phyloP scores from a whole-genome alignment of 2,329 filamentous ascomycete genomes.

The Xylaria sp. region DNA sequence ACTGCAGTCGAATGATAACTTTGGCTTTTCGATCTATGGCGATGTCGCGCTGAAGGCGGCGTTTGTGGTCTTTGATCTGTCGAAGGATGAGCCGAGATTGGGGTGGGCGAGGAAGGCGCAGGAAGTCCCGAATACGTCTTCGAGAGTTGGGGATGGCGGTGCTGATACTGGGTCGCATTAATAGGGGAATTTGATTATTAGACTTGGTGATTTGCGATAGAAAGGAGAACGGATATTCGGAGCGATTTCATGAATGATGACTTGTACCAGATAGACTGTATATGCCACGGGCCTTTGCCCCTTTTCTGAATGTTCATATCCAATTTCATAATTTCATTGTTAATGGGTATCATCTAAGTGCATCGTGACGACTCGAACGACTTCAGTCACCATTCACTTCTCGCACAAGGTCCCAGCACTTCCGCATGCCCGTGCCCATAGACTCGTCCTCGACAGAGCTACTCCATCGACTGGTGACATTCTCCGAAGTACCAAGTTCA shows the following conservation, averaged over 20 bases:
- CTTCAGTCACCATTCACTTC: conserved; percentile 20
- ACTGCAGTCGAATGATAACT: not conserved
- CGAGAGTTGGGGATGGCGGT: conserved; percentile 6
- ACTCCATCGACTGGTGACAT: conserved; percentile 33
- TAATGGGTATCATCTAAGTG: not conserved
- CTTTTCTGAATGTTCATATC: not conserved
- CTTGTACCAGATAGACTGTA: not conserved
- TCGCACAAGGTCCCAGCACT: conserved; percentile 47
- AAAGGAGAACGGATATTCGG: too few species aligned
- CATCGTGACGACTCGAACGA: too few species aligned
- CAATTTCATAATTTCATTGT: not conserved
- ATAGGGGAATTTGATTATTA: not conserved
- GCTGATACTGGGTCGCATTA: not conserved
- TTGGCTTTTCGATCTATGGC: not conserved
- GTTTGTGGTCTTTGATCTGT: not conserved
- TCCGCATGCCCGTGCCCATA: conserved; percentile 56
- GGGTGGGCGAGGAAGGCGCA: not conserved
- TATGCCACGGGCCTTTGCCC: not conserved
- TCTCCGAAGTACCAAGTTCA: conserved; percentile 9
- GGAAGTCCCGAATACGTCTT: not conserved
- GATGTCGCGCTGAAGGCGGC: not conserved
- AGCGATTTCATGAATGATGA: not conserved
- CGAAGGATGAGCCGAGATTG: not conserved
- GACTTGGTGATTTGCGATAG: too few species aligned
- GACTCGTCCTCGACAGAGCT: conserved; percentile 43